Percentiles rank a stretch among this genome's conserved stretches.
These are phyloP conservation scores for Rhytidiadelphus loreus DNA, from an alignment of 225 moss, liverwort and hornwort genomes.

Conservation along the genomic window DNA sequence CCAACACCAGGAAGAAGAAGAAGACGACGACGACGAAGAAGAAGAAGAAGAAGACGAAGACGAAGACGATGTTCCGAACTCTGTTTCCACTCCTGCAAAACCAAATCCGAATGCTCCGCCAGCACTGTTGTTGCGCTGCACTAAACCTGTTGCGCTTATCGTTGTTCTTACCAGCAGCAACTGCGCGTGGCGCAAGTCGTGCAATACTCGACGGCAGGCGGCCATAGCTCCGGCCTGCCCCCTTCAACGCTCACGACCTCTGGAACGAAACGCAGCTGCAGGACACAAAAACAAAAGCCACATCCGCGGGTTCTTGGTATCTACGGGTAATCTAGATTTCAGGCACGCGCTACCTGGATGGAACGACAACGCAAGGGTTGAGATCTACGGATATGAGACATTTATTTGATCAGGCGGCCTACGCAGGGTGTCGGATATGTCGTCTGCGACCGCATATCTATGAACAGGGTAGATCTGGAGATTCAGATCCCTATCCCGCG, in stretches of 20 bases:
- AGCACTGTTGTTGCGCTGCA: neutral
- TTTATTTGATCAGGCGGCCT: too few species aligned
- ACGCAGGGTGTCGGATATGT: neutral
- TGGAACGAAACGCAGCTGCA: neutral
- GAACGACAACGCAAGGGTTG: neutral
- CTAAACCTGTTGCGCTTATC: neutral
- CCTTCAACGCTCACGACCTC: neutral
- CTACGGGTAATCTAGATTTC: neutral
- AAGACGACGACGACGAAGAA: neutral
- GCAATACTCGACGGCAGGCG: constrained; percentile 25
- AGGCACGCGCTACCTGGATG: neutral
- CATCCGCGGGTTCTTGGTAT: neutral
- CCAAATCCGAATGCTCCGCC: neutral
- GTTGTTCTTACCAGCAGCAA: neutral
- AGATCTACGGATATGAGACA: accelerated
- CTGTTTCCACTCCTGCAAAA: neutral
- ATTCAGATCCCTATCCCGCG: neutral
- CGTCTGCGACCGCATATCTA: neutral
- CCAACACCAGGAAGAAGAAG: neutral
- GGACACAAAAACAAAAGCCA: neutral
- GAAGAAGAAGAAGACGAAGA: neutral
- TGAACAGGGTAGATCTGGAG: accelerated
- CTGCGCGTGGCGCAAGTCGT: constrained; percentile 10
- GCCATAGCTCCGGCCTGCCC: constrained; percentile 25
- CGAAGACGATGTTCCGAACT: neutral